Percentiles rank a stretch among this genome's conserved stretches.
phyloP scores from a whole-genome alignment of 164 flowering plant species.

The Paratinospora sagittata region DNA sequence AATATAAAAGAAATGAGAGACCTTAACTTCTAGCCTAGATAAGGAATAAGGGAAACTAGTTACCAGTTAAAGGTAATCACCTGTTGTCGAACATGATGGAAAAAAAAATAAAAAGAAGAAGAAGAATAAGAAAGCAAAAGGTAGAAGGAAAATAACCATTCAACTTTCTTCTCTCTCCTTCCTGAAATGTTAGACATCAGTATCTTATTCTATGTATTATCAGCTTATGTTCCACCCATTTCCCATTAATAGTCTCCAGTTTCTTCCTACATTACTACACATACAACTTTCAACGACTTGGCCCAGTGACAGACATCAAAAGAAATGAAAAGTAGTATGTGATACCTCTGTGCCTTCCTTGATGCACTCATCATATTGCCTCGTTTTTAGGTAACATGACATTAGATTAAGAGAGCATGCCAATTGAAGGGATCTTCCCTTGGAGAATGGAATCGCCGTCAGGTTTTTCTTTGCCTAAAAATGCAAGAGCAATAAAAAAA shows the following conservation, averaged over 20 bases:
- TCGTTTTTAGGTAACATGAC: slow-evolving; percentile 91
- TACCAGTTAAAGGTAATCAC: too few relatives aligned
- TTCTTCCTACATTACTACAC: too few relatives aligned
- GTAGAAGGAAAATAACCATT: background rate
- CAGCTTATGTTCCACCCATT: too few relatives aligned
- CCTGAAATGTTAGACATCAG: background rate
- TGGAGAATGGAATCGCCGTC: slow-evolving; percentile 42
- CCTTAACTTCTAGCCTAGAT: too few relatives aligned
- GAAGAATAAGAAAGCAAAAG: too few relatives aligned
- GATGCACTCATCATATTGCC: slow-evolving; percentile 74
- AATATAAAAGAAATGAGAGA: background rate
- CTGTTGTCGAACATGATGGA: background rate
- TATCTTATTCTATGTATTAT: too few relatives aligned
- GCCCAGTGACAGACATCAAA: background rate
- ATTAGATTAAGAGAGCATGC: slow-evolving; percentile 92
- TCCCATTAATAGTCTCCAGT: too few relatives aligned
- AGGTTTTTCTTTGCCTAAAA: slow-evolving; percentile 79
- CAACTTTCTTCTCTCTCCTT: background rate
- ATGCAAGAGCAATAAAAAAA: slow-evolving; percentile 4
- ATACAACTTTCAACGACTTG: background rate
- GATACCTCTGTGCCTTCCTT: slow-evolving; percentile 90
- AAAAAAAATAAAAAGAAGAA: background rate
- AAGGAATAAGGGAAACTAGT: too few relatives aligned
- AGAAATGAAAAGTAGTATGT: background rate
- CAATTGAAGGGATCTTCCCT: slow-evolving; percentile 46